Evolutionary conservation across 768 basidiomycete genomes (phyloP).

Genomic region (Rhizopogon vesiculosus): DNA sequence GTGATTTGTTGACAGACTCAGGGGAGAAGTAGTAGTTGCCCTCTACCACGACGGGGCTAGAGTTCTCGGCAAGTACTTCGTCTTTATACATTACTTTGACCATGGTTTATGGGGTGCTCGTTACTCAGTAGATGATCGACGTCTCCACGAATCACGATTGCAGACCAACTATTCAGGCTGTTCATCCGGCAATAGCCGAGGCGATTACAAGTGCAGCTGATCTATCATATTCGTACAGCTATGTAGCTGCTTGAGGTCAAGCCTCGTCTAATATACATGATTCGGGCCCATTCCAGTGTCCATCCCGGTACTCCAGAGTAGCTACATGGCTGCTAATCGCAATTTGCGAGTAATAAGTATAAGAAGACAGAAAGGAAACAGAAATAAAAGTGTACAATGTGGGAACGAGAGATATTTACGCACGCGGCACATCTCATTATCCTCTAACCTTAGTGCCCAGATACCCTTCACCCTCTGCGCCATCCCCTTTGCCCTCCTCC

Average conservation of each 20-base stretch:
- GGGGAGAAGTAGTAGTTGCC: constrained; percentile 76
- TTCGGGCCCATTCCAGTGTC: background rate
- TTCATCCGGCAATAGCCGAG: background rate
- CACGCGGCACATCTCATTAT: background rate
- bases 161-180: too few relatives aligned
- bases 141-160: too few relatives aligned
- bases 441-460: constrained; percentile 19
- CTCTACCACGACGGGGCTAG: constrained; percentile 53
- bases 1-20: constrained; percentile 37
- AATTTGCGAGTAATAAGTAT: too few relatives aligned
- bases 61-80: constrained; percentile 52
- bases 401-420: background rate
- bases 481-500: constrained; percentile 16
- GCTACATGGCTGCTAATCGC: too few relatives aligned
- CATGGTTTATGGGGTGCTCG: constrained; percentile 8
- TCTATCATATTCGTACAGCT: background rate
- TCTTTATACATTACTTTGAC: constrained; percentile 52
- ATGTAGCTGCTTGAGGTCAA: background rate
- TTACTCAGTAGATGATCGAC: too few relatives aligned
- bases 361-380: background rate
- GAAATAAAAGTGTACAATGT: background rate
- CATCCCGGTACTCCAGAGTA: too few relatives aligned
- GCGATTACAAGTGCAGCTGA: background rate
- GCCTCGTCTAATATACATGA: background rate
- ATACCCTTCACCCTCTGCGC: constrained; percentile 28